Percentiles rank a stretch among this genome's conserved stretches.
These are phyloP conservation scores for Aquilaria sinensis DNA, from an alignment of 345 rosid species.

Conservation along the genomic window DNA sequence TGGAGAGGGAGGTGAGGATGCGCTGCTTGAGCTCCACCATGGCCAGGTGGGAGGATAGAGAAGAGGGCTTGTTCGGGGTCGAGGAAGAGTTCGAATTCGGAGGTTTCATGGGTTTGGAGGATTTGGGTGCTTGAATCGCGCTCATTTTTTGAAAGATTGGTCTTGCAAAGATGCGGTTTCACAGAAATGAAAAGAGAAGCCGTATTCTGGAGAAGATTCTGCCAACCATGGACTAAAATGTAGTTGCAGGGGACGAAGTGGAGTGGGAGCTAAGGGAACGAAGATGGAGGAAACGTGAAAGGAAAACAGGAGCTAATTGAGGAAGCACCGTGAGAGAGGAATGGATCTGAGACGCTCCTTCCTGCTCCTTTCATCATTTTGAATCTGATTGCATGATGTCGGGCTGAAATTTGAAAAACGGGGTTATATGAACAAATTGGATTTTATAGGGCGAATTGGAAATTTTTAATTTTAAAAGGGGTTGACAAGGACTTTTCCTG, in stretches of 20 bases:
- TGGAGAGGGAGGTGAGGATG: slow-evolving; percentile 79
- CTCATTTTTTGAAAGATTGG: slow-evolving; percentile 29
- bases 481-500: too few species aligned
- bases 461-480: too few species aligned
- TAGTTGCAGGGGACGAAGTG: background rate
- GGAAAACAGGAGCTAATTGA: background rate
- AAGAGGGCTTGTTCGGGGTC: slow-evolving; percentile 38
- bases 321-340: too few species aligned
- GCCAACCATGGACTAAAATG: background rate
- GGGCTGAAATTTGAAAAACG: background rate
- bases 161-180: slow-evolving; percentile 13
- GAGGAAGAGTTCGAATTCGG: slow-evolving; percentile 28
- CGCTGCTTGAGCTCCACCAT: slow-evolving; percentile 94
- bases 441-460: too few species aligned
- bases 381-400: background rate
- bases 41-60: slow-evolving; percentile 77
- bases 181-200: slow-evolving; percentile 4
- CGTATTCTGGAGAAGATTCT: background rate
- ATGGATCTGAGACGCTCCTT: too few species aligned
- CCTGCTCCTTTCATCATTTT: background rate
- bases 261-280: slow-evolving; percentile 7
- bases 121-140: slow-evolving; percentile 35
- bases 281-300: background rate
- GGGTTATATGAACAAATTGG: background rate
- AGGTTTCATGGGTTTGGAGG: slow-evolving; percentile 31